Percentiles rank a stretch among this genome's conserved stretches.
phyloP scores from a whole-genome alignment of 176 grass and related monocot genomes.

The Avena sativa region DNA sequence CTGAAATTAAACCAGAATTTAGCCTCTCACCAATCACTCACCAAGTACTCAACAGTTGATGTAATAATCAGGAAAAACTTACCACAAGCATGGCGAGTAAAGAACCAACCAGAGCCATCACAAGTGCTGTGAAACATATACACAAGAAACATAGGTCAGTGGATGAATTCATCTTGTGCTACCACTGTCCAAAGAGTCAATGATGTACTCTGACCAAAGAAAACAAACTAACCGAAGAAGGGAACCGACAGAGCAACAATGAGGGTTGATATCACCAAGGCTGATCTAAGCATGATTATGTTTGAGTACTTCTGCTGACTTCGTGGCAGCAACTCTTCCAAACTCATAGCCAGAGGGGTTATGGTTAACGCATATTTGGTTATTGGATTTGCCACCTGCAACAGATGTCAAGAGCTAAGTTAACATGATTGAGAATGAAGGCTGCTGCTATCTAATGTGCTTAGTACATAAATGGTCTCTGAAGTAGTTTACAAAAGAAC shows the following conservation, averaged over 20 bases:
- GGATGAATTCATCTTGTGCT: not conserved
- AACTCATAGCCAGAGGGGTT: constrained; percentile 81
- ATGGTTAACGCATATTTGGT: constrained; percentile 97
- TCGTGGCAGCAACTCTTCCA: constrained; percentile 83
- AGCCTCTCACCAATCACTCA: not conserved
- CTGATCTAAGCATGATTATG: constrained; percentile 80
- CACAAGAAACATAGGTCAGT: not conserved
- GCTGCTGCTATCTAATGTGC: not conserved
- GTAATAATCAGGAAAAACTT: constrained; percentile 36
- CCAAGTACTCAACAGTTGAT: not conserved
- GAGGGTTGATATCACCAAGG: constrained; percentile 74
- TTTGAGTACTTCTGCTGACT: constrained; percentile 69
- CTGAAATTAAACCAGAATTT: constrained; percentile 46
- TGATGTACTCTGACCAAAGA: not conserved
- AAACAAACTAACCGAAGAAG: constrained; percentile 77
- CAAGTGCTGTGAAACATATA: constrained; percentile 63
- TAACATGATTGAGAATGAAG: not conserved
- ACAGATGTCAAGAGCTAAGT: not conserved
- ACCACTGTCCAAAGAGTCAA: not conserved
- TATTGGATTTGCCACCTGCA: constrained; percentile 96
- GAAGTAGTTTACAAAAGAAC: not conserved
- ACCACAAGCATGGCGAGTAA: constrained; percentile 95
- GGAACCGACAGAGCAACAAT: constrained; percentile 78
- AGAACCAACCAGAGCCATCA: constrained; percentile 96
- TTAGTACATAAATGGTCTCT: not conserved